Conservation (phyloP, 31 red algal genomes). For the Asparagopsis taxiformis region DNA sequence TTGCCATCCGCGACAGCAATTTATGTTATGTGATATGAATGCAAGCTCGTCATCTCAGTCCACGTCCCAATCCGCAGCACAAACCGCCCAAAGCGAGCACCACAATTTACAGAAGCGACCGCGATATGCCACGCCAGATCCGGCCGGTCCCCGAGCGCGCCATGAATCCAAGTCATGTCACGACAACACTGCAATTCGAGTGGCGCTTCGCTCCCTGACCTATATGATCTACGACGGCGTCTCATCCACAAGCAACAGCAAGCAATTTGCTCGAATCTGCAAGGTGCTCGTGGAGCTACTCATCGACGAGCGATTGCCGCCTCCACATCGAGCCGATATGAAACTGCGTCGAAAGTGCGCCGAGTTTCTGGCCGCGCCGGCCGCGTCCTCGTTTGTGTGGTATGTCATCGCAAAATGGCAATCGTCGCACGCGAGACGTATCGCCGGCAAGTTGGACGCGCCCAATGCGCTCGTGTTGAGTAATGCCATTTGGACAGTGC, state of each 20-base stretch:
- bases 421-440: not conserved
- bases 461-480: not conserved
- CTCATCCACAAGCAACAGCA: slow-evolving; percentile 10
- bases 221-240: slow-evolving; percentile 55
- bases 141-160: not conserved
- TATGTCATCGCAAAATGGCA: slow-evolving; percentile 15
- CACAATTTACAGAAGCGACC: not conserved
- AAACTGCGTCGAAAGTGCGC: slow-evolving; percentile 15
- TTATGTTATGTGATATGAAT: too few species aligned
- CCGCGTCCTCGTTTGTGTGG: slow-evolving; percentile 51
- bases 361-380: slow-evolving; percentile 53
- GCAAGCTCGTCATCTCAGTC: too few species aligned
- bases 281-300: slow-evolving; percentile 55
- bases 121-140: not conserved
- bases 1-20: too few species aligned
- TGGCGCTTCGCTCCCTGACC: slow-evolving; percentile 16
- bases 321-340: slow-evolving; percentile 54
- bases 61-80: too few species aligned
- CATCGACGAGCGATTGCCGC: slow-evolving; percentile 60
- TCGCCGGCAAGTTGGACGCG: not conserved
- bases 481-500: slow-evolving; percentile 42
- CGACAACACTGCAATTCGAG: slow-evolving; percentile 27
- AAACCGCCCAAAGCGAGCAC: too few species aligned
- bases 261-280: slow-evolving; percentile 48
- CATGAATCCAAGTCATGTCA: not conserved